These are phyloP conservation scores for Erythrobasidium yunnanense DNA, from an alignment of 768 basidiomycete species.

Conservation along the genomic window DNA sequence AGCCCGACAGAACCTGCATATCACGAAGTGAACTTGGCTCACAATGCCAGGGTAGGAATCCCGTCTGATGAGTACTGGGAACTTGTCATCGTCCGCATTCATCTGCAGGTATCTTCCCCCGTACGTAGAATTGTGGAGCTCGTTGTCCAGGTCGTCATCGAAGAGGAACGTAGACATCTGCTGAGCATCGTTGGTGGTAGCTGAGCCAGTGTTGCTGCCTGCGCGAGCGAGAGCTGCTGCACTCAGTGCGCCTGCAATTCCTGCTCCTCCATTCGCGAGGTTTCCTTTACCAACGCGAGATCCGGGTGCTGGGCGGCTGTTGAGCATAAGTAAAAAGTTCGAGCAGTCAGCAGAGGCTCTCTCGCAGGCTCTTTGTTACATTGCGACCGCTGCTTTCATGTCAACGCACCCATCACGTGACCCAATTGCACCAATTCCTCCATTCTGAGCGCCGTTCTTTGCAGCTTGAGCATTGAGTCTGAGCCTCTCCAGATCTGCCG, in stretches of 20 bases:
- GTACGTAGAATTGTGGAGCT: conserved; percentile 87
- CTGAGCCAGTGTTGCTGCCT: not conserved
- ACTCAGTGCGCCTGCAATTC: not conserved
- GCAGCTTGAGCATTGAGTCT: conserved; percentile 24
- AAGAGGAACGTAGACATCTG: conserved; percentile 54
- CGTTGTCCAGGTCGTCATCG: conserved; percentile 83
- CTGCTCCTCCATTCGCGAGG: not conserved
- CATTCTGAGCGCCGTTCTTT: conserved; percentile 22
- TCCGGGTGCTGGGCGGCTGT: conserved; percentile 1
- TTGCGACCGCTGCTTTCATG: not conserved
- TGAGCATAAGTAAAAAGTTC: not conserved
- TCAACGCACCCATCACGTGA: conserved; percentile 5
- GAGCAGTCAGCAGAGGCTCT: not conserved
- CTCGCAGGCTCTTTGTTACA: not conserved
- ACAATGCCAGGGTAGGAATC: conserved; percentile 57
- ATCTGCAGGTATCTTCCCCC: conserved; percentile 62
- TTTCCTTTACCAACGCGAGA: conserved; percentile 11
- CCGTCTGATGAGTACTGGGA: conserved; percentile 44
- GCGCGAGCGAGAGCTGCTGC: conserved; percentile 7
- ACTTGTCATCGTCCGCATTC: conserved; percentile 68
- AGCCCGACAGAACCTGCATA: not conserved
- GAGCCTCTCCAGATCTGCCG: conserved; percentile 12
- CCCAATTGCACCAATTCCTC: conserved; percentile 18
- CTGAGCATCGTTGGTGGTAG: conserved; percentile 4
- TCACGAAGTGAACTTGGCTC: not conserved